phyloP scores from a whole-genome alignment of 2,329 filamentous ascomycete genomes.

The Fusarium austroafricanum region DNA sequence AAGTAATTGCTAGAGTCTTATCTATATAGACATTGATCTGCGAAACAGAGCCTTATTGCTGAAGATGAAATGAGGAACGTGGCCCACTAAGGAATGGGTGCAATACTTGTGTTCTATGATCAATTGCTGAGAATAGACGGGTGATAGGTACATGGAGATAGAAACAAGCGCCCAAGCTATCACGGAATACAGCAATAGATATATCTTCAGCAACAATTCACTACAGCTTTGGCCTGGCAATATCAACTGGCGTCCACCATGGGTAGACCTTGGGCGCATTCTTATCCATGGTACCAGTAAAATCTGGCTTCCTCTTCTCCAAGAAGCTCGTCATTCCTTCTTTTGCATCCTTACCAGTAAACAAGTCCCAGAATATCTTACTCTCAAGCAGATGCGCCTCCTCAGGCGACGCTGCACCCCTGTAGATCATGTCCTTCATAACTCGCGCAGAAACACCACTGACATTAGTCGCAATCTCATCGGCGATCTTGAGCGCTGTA shows the following conservation, averaged over 20 bases:
- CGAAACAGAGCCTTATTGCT: constrained; percentile 14
- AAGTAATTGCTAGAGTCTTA: not conserved
- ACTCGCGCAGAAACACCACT: constrained; percentile 72
- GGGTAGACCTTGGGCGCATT: constrained; percentile 71
- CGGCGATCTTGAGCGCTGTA: constrained; percentile 73
- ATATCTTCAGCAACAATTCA: not conserved
- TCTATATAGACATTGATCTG: constrained; percentile 18
- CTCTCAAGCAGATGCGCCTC: constrained; percentile 77
- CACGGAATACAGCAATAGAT: not conserved
- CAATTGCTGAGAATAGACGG: no score
- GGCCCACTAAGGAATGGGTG: not conserved
- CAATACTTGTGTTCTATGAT: not conserved
- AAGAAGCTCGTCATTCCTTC: constrained; percentile 78
- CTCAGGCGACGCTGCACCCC: constrained; percentile 69
- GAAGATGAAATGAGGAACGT: constrained; percentile 4
- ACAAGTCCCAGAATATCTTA: constrained; percentile 70
- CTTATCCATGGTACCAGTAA: constrained; percentile 69
- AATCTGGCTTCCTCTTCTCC: constrained; percentile 73
- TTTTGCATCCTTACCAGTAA: constrained; percentile 67
- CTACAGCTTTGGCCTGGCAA: constrained; percentile 47
- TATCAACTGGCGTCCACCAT: constrained; percentile 70
- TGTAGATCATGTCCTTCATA: constrained; percentile 79
- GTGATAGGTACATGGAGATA: not conserved
- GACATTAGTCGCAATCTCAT: constrained; percentile 74
- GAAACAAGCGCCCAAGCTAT: not conserved